Conservation (phyloP, 805 yeast genomes). For the Maudiozyma bulderi region DNA sequence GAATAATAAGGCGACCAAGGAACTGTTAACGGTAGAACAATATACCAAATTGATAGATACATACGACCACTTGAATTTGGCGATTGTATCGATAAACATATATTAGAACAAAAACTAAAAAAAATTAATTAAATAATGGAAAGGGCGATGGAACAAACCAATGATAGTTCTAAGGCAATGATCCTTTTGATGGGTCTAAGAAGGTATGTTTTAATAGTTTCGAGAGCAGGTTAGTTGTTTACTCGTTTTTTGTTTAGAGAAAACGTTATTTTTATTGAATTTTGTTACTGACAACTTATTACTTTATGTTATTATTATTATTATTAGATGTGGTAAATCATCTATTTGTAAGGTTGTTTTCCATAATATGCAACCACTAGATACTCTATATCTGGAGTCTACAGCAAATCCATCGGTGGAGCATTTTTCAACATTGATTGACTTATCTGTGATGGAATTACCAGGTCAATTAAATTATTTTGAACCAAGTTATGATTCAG, state of each 20-base stretch:
- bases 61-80: too few relatives aligned
- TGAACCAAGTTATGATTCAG: constrained; percentile 76
- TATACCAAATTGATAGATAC: too few relatives aligned
- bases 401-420: constrained; percentile 85
- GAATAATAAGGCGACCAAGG: too few relatives aligned
- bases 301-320: background rate
- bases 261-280: background rate
- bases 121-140: background rate
- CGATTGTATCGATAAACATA: too few relatives aligned
- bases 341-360: constrained; percentile 93
- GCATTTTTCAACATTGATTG: constrained; percentile 72
- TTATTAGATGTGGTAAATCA: constrained; percentile 71
- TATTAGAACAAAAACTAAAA: background rate
- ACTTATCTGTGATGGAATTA: constrained; percentile 81
- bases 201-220: constrained; percentile 29
- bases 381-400: constrained; percentile 80
- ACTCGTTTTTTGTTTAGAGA: background rate
- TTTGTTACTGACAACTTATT: background rate
- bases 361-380: constrained; percentile 92
- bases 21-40: too few relatives aligned
- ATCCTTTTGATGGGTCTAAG: constrained; percentile 82
- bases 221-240: background rate
- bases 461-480: constrained; percentile 91
- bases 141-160: constrained; percentile 7
- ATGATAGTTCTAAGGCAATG: constrained; percentile 57